Percentiles rank a stretch among this genome's conserved stretches.
Conservation (phyloP, 331 rosid species). For the Erythrophleum ivorense region DNA sequence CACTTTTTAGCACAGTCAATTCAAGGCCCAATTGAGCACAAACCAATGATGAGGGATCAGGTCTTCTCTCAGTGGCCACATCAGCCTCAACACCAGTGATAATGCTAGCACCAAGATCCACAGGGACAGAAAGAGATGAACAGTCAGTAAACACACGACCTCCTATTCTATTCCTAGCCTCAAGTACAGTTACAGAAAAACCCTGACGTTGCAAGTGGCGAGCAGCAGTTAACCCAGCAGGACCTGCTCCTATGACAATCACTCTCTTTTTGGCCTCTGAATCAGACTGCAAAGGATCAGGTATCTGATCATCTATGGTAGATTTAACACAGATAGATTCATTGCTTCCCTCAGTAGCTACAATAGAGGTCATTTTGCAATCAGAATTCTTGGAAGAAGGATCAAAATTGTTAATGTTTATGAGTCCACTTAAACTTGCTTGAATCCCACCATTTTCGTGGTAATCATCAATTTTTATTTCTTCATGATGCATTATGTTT, state of each 20-base stretch:
- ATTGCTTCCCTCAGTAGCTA: constrained; percentile 48
- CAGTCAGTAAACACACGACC: constrained; percentile 95
- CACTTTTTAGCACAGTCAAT: constrained; percentile 89
- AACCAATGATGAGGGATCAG: constrained; percentile 96
- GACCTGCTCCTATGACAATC: constrained; percentile 96
- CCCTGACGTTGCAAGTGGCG: constrained; percentile 98
- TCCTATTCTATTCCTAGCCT: constrained; percentile 93
- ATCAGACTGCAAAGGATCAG: constrained; percentile 47
- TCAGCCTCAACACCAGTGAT: constrained; percentile 99
- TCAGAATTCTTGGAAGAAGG: constrained; percentile 49
- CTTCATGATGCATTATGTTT: constrained; percentile 49
- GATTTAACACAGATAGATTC: constrained; percentile 49
- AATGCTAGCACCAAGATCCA: constrained; percentile 99
- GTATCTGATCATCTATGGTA: constrained; percentile 47
- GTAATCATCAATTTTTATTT: constrained; percentile 42
- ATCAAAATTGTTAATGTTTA: constrained; percentile 45
- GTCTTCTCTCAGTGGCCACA: constrained; percentile 95
- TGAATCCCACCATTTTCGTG: constrained; percentile 49
- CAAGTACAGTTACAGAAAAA: constrained; percentile 76
- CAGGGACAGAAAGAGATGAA: constrained; percentile 93
- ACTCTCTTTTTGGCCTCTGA: constrained; percentile 67
- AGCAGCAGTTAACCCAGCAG: constrained; percentile 98
- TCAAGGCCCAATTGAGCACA: constrained; percentile 97
- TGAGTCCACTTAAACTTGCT: constrained; percentile 41
- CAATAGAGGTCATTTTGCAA: constrained; percentile 45